A percentile compares a stretch with the other conserved stretches of the same genome.
Conservation (phyloP, 192 early-diverging fungal genomes). For the Pilaira anomala region DNA sequence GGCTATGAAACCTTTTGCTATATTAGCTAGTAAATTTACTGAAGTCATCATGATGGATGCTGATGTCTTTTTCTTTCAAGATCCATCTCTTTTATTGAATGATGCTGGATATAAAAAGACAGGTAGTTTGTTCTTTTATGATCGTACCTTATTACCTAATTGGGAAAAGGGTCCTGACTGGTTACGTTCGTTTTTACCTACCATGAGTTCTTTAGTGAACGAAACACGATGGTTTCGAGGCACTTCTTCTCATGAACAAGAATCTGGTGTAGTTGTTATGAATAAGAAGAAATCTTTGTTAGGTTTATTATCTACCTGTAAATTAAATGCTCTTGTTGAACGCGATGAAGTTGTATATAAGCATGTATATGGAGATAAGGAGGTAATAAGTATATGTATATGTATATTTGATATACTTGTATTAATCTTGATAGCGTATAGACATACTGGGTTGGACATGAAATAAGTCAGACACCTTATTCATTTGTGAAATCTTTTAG, state of each 20-base stretch:
- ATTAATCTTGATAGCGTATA: no score
- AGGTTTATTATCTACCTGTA: constrained; percentile 50
- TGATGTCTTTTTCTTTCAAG: constrained; percentile 63
- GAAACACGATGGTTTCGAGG: constrained; percentile 31
- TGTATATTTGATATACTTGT: no score
- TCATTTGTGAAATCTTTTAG: constrained; percentile 34
- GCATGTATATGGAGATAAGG: constrained; percentile 58
- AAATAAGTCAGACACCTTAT: constrained; percentile 45
- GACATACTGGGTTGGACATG: constrained; percentile 57
- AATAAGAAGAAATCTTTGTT: constrained; percentile 47
- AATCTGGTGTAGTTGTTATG: constrained; percentile 57
- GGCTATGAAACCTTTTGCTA: constrained; percentile 64
- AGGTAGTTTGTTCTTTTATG: constrained; percentile 58
- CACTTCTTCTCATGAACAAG: constrained; percentile 45
- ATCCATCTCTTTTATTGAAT: constrained; percentile 47
- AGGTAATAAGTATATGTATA: constrained; percentile 34
- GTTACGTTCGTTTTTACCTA: constrained; percentile 25
- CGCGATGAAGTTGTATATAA: constrained; percentile 43
- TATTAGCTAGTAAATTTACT: constrained; percentile 56
- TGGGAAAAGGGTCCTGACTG: constrained; percentile 39
- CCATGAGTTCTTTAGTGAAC: constrained; percentile 27
- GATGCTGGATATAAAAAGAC: constrained; percentile 44
- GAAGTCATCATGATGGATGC: constrained; percentile 64
- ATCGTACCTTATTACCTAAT: constrained; percentile 50
- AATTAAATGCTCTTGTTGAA: constrained; percentile 47